Base-by-base conservation (phyloP, 768 basidiomycete species). In the Naganishia vaughanmartiniae region DNA sequence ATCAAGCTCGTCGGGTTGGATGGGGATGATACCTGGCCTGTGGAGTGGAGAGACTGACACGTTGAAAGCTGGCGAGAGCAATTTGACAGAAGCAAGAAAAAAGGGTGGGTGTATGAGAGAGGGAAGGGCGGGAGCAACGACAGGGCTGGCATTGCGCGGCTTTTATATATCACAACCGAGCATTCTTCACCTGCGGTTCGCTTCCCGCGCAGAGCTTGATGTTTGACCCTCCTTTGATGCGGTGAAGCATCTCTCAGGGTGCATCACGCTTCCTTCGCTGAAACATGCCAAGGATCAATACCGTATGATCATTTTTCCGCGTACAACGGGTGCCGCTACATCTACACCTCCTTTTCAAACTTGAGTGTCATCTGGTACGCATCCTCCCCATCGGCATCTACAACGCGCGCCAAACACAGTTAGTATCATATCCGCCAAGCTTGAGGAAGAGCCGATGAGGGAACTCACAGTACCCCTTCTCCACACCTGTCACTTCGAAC, bases 301-400 rank as follows among this genome's bases (percentile, higher is more conserved):
- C 21, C 24, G 15, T 14, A 26, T 51, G n/a, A 4, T 26, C n/a
- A 51, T 3, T 24, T n/a, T 51, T 51, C 42, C 14, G 48, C 48
- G 48, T 24, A 51, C 21, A 51, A 4, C 14, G 2, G 24, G 48
- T 24, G 14, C 24, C 7, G 48, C 48, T 26, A 30, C 6, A 39
- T 55, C 56, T 53, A 45, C 15, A 42, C 42, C 33, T 70, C 31
- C 58, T 70, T 72, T n/a, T 75, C 76, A 71, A 82, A 80, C 36
- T 78, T 51, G 45, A 92, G 84, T 28, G 88, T 85, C 93, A 96
- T 96, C 2, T 91, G 89, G 77, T 92, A 93, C 26, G 93, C 93
- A 72, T 94, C 92, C 81, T 96, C 93, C 4, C 93, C 93, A 76
- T 96, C 93, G 2, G 92, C 93, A 82, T 95, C 93, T 95, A 60